These are phyloP conservation scores for Isatis tinctoria DNA, from an alignment of 345 rosid species.

Conservation along the genomic window DNA sequence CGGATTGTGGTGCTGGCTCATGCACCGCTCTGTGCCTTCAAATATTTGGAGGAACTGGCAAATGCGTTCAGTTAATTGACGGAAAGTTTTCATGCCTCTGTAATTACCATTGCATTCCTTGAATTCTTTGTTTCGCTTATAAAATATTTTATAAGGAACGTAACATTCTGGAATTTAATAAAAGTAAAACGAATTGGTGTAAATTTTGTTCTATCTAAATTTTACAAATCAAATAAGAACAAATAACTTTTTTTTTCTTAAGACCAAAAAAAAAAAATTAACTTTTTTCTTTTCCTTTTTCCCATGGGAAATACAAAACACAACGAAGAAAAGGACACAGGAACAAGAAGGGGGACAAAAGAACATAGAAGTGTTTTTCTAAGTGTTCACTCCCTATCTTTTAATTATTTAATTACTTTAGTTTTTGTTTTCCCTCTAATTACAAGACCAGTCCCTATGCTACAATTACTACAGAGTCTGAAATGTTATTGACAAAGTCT, in stretches of 20 bases:
- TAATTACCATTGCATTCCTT: not conserved
- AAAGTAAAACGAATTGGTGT: too few relatives aligned
- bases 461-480: not conserved
- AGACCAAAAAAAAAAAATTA: too few relatives aligned
- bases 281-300: not conserved
- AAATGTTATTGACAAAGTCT: constrained; percentile 7
- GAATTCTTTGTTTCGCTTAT: not conserved
- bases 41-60: not conserved
- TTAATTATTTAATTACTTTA: not conserved
- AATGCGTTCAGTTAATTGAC: not conserved
- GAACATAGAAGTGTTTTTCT: too few relatives aligned
- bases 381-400: too few relatives aligned
- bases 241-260: not conserved
- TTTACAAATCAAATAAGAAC: not conserved
- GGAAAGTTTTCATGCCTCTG: not conserved
- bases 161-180: too few relatives aligned
- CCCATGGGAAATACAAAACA: not conserved
- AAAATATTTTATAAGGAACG: too few relatives aligned
- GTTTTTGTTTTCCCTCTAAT: not conserved
- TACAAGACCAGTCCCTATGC: not conserved
- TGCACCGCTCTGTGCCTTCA: not conserved
- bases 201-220: not conserved
- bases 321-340: not conserved
- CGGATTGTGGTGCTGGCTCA: constrained; percentile 1
- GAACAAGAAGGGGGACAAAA: too few relatives aligned